Evolutionary conservation across 352 stramenopile species (phyloP), one percentile per base, ranked within the genome.

Genomic region (Pythium monospermum): DNA sequence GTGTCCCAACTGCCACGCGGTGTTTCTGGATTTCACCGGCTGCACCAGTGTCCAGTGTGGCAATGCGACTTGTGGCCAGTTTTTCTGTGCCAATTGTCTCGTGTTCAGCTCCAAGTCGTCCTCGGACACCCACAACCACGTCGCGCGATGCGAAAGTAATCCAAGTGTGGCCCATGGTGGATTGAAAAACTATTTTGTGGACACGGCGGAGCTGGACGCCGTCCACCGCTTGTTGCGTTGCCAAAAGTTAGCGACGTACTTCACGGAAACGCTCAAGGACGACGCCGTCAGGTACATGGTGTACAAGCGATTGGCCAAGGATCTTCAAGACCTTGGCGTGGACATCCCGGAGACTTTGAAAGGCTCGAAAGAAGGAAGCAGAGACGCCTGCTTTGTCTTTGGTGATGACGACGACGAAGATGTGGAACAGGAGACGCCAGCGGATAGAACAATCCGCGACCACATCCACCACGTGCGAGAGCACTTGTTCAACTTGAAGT

Each of bases 51-150:
- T 67, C 8, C 37, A 54, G 15, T 67, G 59, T 43, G 59, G 59
- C 37, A 67, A 67, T 28, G 4, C 53, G 12, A 53, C 36, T 7
- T 67, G 59, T 31, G 41, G 40, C 13, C 39, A 50, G 18, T 40
- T 55, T 31, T 67, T 67, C 35, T 67, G 59, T 33, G 59, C 59
- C 41, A 67, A 63, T 43, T 67, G 59, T 31, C 40, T 66, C 18
- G 47, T 30, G 1, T 63, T 38, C 42, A 50, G 47, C 51, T 58
- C 49, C 19, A 30, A 37, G 30, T 59, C 49, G 28, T 59, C 56
- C 13, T 45, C 30, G 21, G 49, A 64, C 6, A 64, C 49, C 19
- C 57, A 64, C 50, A 15, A 49, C 35, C 57, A 64, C 44, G 57
- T 64, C 25, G 26, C 32, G 6, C 25, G 30, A 12, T 64, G 57